Base-by-base conservation (phyloP, 345 rosid species). In the Laguncularia racemosa region DNA sequence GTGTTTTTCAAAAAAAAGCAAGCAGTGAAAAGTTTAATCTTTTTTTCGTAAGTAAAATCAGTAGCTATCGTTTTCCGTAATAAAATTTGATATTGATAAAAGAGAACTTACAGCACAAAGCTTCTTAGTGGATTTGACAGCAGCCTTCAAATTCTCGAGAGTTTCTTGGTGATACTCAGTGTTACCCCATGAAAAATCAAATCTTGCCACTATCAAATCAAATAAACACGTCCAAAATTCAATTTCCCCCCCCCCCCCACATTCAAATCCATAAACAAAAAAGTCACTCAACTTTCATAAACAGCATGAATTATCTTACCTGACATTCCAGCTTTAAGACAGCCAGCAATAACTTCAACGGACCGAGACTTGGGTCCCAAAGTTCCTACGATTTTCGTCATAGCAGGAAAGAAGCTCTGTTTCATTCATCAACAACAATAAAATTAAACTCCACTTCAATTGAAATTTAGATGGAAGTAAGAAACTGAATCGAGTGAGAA, bases 331-430 rank as follows among this genome's bases (percentile, higher is more conserved):
- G 93, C 92, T 67, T 82, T 86, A 56, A 92, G 83, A 63, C 96
- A 92, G 3, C 80, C 81, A 38, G 95, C 79, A 56, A 92, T 77
- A 55, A 75, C 65, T 16, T 84, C 96, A 2, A 81, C 82, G 58
- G 96, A 82, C 67, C 91, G 82, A 61, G 98, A 89, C 66, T 70
- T 81, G 0, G 93, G 81, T 50, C 98, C 98, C 19, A 92, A 86
- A 48, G 96, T 92, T 46, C 98, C 98, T 40, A 92, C 93, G 64
- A 89, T 89, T 83, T 92, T 92, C 51, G 96, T 89, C 96, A 86
- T 76, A 48, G 98, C 98, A 13, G 96, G 92, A 48, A 89, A 92
- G 81, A 86, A 92, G 69, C 76, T 86, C 98, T 92, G 85, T 46
- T 53, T 14, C 50, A 12, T 40, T 12, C 53, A 28, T 0, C 40